These are phyloP conservation scores for Pseudocercospora musae DNA, from an alignment of 2,329 filamentous ascomycete genomes.

Conservation along the genomic window DNA sequence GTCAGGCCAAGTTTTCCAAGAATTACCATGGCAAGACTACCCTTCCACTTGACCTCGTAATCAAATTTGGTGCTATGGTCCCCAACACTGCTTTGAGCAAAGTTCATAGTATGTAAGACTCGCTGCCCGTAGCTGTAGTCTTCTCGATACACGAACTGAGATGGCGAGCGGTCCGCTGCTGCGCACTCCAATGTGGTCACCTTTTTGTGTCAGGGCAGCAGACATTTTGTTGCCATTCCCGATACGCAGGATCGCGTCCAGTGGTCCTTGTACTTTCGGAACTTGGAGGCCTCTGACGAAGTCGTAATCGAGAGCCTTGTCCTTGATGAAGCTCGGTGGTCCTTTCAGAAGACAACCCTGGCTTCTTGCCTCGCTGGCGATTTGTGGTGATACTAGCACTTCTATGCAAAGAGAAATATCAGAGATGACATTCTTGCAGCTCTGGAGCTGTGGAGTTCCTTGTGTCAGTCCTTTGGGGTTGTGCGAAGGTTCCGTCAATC, in stretches of 20 bases:
- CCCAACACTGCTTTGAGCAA: neutral
- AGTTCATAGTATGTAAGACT: slow-evolving; percentile 9
- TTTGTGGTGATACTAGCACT: slow-evolving; percentile 10
- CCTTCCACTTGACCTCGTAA: slow-evolving; percentile 19
- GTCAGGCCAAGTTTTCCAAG: slow-evolving; percentile 1
- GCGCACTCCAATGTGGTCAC: slow-evolving; percentile 10
- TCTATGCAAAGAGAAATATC: slow-evolving; percentile 5
- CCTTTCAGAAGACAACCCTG: slow-evolving; percentile 4
- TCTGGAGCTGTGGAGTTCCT: neutral
- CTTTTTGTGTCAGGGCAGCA: slow-evolving; percentile 6
- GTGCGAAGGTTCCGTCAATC: neutral
- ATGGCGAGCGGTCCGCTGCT: neutral
- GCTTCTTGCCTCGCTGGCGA: slow-evolving; percentile 4
- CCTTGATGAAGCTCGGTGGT: slow-evolving; percentile 1
- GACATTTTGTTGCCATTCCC: slow-evolving; percentile 10
- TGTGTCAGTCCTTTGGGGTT: neutral
- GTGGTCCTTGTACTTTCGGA: slow-evolving; percentile 2
- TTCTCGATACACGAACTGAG: slow-evolving; percentile 13
- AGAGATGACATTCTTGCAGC: slow-evolving; percentile 5
- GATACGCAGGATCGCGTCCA: slow-evolving; percentile 11
- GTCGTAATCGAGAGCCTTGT: slow-evolving; percentile 12
- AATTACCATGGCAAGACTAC: slow-evolving; percentile 7
- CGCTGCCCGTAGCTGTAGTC: slow-evolving; percentile 3
- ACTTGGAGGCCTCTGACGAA: slow-evolving; percentile 8
- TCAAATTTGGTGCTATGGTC: slow-evolving; percentile 9